Evolutionary conservation across 176 grass and related monocot genomes (phyloP).

Genomic region (Zea luxurians): DNA sequence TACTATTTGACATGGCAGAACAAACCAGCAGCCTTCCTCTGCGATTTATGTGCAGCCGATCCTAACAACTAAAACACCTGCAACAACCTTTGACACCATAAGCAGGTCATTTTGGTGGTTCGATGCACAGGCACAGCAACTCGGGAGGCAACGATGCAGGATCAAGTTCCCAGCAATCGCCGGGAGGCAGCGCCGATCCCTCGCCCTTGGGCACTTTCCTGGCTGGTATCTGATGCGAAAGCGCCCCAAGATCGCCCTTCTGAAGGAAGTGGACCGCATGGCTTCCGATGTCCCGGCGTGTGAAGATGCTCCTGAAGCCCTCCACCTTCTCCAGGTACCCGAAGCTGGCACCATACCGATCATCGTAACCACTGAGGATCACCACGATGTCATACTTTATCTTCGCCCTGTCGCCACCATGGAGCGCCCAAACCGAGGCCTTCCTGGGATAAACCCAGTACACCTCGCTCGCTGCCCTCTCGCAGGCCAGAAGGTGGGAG

Average conservation of each 20-base stretch:
- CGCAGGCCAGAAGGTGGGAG: conserved; percentile 61
- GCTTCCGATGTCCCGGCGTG: conserved; percentile 45
- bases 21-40: conserved; percentile 20
- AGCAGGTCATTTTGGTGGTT: conserved; percentile 16
- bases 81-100: neutral
- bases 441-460: conserved; percentile 80
- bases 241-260: conserved; percentile 46
- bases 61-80: conserved; percentile 8
- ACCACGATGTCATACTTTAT: conserved; percentile 65
- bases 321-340: conserved; percentile 77
- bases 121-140: conserved; percentile 29
- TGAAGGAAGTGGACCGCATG: conserved; percentile 57
- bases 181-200: conserved; percentile 39
- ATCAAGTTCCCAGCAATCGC: conserved; percentile 89
- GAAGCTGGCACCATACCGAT: conserved; percentile 63
- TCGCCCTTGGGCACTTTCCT: conserved; percentile 55
- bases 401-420: conserved; percentile 24
- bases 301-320: conserved; percentile 87
- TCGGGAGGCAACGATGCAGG: conserved; percentile 76
- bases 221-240: conserved; percentile 77
- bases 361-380: conserved; percentile 66
- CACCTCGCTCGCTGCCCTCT: conserved; percentile 54
- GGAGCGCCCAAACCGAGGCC: conserved; percentile 77
- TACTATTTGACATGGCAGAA: conserved; percentile 1
- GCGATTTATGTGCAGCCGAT: neutral